phyloP scores from a whole-genome alignment of 306 rosid genomes.

The Ceratonia siliqua region DNA sequence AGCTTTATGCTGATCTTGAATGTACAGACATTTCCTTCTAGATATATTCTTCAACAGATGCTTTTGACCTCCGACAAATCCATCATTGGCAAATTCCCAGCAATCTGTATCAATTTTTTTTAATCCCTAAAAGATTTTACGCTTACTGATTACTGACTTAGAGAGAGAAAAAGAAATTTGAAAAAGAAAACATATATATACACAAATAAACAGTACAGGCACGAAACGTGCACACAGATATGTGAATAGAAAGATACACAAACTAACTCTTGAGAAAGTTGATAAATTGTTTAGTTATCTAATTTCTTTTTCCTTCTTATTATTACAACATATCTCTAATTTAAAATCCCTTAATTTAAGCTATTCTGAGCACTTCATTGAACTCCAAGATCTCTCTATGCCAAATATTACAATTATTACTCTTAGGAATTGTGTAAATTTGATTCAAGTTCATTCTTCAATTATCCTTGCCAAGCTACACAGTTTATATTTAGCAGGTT shows the following conservation, averaged over 20 bases:
- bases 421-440: not conserved
- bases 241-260: no score
- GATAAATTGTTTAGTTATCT: not conserved
- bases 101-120: constrained; percentile 79
- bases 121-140: constrained; percentile 67
- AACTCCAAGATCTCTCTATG: not conserved
- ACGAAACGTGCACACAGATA: no score
- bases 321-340: not conserved
- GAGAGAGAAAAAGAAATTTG: no score
- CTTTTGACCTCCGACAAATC: constrained; percentile 77
- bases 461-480: not conserved
- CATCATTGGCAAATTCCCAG: constrained; percentile 87
- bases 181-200: no score
- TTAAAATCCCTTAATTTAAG: not conserved
- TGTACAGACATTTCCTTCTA: constrained; percentile 69
- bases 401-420: not conserved
- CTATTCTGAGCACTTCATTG: not conserved
- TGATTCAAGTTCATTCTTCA: not conserved
- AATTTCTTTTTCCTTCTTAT: not conserved
- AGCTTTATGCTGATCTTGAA: constrained; percentile 54
- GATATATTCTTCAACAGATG: constrained; percentile 70
- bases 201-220: no score
- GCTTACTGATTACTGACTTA: constrained; percentile 19
- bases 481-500: not conserved
- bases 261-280: not conserved